phyloP scores from a whole-genome alignment of 2,329 filamentous ascomycete species.

The Arachnomyces sp. region DNA sequence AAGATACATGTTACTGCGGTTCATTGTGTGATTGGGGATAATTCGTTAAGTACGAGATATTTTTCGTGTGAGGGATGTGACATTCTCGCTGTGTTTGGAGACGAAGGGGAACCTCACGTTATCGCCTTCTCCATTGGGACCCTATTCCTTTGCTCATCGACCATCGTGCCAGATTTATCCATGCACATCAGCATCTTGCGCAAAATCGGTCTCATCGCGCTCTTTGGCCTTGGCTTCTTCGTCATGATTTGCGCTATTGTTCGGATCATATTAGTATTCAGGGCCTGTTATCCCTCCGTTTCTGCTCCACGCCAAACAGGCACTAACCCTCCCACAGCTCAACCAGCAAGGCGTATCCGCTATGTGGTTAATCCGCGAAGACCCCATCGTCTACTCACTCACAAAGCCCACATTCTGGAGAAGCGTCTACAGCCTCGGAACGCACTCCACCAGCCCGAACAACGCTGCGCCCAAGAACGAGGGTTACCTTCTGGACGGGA shows the following conservation, averaged over 20 bases:
- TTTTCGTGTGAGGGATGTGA: too few relatives aligned
- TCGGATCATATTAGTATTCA: conserved; percentile 22
- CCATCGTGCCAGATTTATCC: conserved; percentile 14
- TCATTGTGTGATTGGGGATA: too few relatives aligned
- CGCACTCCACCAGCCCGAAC: too few relatives aligned
- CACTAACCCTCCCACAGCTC: neutral
- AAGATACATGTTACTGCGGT: too few relatives aligned
- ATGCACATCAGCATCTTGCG: conserved; percentile 22
- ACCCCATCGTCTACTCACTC: conserved; percentile 27
- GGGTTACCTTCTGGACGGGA: too few relatives aligned
- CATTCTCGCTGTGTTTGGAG: too few relatives aligned
- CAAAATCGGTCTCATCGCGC: conserved; percentile 22
- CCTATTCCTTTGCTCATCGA: neutral
- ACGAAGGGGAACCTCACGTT: too few relatives aligned
- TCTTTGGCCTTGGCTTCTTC: conserved; percentile 28
- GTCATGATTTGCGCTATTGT: conserved; percentile 24
- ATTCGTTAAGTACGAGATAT: too few relatives aligned
- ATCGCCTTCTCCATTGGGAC: neutral
- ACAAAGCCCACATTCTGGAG: neutral
- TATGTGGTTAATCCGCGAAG: conserved; percentile 34
- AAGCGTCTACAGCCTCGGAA: too few relatives aligned
- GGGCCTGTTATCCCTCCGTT: conserved; percentile 14
- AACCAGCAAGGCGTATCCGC: conserved; percentile 15
- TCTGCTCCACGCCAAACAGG: neutral
- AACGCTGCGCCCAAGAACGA: too few relatives aligned